phyloP scores from a whole-genome alignment of 2,329 filamentous ascomycete genomes.

The Aspergillus sp. region DNA sequence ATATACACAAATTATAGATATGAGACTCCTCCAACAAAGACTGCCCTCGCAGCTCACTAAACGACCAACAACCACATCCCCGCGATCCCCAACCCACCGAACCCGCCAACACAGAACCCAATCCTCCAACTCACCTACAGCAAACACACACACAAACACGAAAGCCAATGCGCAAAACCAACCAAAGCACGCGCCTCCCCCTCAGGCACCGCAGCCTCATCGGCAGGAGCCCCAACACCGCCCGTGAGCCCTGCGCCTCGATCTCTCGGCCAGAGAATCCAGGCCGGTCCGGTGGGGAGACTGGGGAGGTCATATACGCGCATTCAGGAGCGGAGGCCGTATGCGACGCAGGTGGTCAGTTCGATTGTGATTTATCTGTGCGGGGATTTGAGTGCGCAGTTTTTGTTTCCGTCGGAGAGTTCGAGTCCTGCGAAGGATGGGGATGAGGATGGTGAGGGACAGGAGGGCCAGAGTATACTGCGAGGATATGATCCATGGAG shows the following conservation, averaged over 20 bases:
- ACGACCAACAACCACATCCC: slow-evolving; percentile 5
- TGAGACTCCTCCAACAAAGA: background rate
- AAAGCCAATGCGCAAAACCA: background rate
- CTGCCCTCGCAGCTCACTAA: slow-evolving; percentile 5
- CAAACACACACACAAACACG: background rate
- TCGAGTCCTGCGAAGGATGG: slow-evolving; percentile 31
- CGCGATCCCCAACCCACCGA: slow-evolving; percentile 4
- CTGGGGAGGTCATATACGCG: slow-evolving; percentile 55
- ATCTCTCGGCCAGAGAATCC: slow-evolving; percentile 26
- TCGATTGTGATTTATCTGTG: slow-evolving; percentile 73
- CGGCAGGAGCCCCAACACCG: slow-evolving; percentile 18
- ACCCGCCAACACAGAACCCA: slow-evolving; percentile 7
- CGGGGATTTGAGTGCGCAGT: slow-evolving; percentile 74
- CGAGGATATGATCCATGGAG: slow-evolving; percentile 62
- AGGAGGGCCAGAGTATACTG: background rate
- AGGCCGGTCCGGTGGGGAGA: slow-evolving; percentile 27
- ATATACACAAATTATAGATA: background rate
- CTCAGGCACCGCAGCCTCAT: slow-evolving; percentile 9
- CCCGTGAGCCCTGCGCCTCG: slow-evolving; percentile 12
- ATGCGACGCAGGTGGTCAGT: slow-evolving; percentile 72
- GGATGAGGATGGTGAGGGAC: slow-evolving; percentile 7
- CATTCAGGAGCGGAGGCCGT: slow-evolving; percentile 67
- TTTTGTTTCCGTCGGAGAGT: slow-evolving; percentile 46
- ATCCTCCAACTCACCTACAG: slow-evolving; percentile 4
- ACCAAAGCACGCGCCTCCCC: slow-evolving; percentile 2